Evolutionary conservation across 495 filamentous ascomycete genomes (phyloP).

Genomic region (Penicillium verhagenii): DNA sequence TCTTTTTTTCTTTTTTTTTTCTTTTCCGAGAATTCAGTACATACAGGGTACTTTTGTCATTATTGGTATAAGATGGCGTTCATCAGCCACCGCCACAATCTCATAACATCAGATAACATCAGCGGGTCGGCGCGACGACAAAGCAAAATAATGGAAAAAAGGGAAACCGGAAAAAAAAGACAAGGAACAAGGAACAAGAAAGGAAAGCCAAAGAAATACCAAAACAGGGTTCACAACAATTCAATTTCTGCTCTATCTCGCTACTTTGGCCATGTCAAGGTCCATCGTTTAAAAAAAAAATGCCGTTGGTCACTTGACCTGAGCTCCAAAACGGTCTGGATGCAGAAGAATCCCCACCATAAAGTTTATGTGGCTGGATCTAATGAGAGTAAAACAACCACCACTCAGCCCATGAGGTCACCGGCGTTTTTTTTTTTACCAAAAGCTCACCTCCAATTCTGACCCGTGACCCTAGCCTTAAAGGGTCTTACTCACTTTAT

Average conservation of each 20-base stretch:
- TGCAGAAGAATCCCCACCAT: slow-evolving; percentile 5
- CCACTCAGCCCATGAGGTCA: slow-evolving; percentile 9
- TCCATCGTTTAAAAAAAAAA: background rate
- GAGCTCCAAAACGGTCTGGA: slow-evolving; percentile 18
- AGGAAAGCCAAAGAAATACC: no score
- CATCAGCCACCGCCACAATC: slow-evolving; percentile 7
- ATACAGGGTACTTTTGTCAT: background rate
- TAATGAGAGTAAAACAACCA: background rate
- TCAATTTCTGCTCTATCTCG: background rate
- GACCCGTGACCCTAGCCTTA: background rate
- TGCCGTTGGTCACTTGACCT: slow-evolving; percentile 4
- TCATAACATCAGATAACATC: background rate
- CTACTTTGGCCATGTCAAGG: background rate
- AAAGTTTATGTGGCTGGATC: slow-evolving; percentile 1
- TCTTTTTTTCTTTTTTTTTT: background rate
- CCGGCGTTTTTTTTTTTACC: background rate
- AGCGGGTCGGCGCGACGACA: background rate
- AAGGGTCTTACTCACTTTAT: background rate
- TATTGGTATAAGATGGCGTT: background rate
- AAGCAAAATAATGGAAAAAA: background rate
- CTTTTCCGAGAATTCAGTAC: background rate
- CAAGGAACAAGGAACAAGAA: background rate
- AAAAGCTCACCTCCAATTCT: slow-evolving; percentile 9
- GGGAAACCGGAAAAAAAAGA: background rate
- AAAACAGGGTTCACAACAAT: background rate